Base-by-base conservation (phyloP, 1,284 basidiomycete species). In the Leucocoprinus gongylophorus region DNA sequence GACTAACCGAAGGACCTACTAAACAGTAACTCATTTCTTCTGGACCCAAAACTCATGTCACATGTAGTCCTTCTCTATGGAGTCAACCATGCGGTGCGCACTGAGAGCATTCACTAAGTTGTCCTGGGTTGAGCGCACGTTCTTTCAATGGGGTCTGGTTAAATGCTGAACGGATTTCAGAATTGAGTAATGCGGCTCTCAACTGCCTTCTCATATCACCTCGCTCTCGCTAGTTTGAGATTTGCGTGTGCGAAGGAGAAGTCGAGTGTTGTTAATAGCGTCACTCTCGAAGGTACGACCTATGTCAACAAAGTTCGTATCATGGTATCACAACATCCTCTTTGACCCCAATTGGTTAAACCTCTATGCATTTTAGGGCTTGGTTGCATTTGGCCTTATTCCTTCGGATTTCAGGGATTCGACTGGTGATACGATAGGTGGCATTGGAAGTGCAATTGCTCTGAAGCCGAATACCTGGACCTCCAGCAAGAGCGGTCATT, bases 331-430 rank as follows among this genome's bases (percentile, higher is more conserved):
- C 7, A 0, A 28, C 13, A 20, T 10, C 13, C 5, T 9, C 17
- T 43, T 37, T 6, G 13, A 17, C n/a, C 35, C 13, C 35, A 17
- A 37, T 15, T 17, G 23, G 6, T 6, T 40, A 10, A 9, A 43
- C 9, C 20, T 10, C 35, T 17, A 15, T 17, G 26, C 18, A 37
- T 37, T 18, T 12, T 28, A 69, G 67, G 67, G 72, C 17, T 53
- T 72, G 6, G 71, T 72, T 12, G 72, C 60, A 3, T 73, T 74
- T 55, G 72, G 72, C 18, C 54, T 68, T 3, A 73, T 74, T 41
- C 71, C 71, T 12, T 67, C 71, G 1, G 60, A 70, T 51, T 64
- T 68, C 47, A 63, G 47, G 9, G 72, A 73, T 37, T 67, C 67
- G 1, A 68, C 66, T 2, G 71, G 72, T 2, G 72, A 73, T 48